Percentiles rank a stretch among this genome's conserved stretches.
These are phyloP conservation scores for Rosellinia necatrix DNA, from an alignment of 2,329 filamentous ascomycete genomes.

Conservation along the genomic window DNA sequence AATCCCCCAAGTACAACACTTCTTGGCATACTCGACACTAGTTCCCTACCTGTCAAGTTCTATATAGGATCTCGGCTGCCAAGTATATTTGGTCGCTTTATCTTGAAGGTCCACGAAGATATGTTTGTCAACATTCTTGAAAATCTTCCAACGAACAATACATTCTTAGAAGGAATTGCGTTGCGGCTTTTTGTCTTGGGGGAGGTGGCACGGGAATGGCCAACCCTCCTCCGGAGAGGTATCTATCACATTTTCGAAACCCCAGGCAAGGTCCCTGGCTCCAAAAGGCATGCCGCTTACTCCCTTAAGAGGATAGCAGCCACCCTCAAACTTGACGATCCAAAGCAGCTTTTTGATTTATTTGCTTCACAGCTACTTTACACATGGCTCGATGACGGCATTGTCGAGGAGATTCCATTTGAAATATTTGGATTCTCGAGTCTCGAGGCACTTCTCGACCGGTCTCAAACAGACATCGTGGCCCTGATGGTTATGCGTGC, in stretches of 20 bases:
- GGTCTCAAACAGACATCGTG: slow-evolving; percentile 76
- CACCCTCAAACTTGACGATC: slow-evolving; percentile 65
- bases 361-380: slow-evolving; percentile 90
- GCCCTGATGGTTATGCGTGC: slow-evolving; percentile 83
- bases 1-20: slow-evolving; percentile 71
- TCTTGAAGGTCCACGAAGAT: slow-evolving; percentile 81
- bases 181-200: slow-evolving; percentile 78
- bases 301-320: slow-evolving; percentile 71
- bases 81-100: slow-evolving; percentile 76
- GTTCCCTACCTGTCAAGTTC: slow-evolving; percentile 75
- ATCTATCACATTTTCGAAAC: slow-evolving; percentile 96
- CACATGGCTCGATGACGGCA: slow-evolving; percentile 78
- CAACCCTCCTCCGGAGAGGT: slow-evolving; percentile 81
- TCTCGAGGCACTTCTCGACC: slow-evolving; percentile 69
- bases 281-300: slow-evolving; percentile 70
- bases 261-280: slow-evolving; percentile 70
- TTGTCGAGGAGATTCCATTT: slow-evolving; percentile 76
- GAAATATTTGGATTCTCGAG: slow-evolving; percentile 79
- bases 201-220: slow-evolving; percentile 79
- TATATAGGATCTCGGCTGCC: slow-evolving; percentile 72
- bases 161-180: slow-evolving; percentile 80
- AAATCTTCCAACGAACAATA: slow-evolving; percentile 73
- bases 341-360: slow-evolving; percentile 75
- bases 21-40: slow-evolving; percentile 70
- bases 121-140: slow-evolving; percentile 84